Evolutionary conservation across 306 rosid species (phyloP).

Genomic region (Lotus japonicus): DNA sequence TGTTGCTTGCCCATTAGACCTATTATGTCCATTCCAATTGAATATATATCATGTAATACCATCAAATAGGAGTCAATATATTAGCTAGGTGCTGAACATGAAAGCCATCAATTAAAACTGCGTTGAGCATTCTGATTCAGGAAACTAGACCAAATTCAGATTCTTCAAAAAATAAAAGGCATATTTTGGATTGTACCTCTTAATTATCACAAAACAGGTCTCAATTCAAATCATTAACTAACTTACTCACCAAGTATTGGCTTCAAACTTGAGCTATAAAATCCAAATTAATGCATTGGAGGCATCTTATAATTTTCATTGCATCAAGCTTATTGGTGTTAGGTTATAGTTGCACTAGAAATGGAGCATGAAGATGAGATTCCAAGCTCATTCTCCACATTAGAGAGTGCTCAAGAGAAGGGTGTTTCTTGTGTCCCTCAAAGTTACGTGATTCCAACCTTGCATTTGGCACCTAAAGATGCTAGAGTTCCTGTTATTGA

Average conservation of each 20-base stretch:
- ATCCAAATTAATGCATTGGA: background rate
- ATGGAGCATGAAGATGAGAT: background rate
- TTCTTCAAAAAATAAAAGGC: background rate
- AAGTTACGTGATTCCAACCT: constrained; percentile 23
- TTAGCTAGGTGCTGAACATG: too few species aligned
- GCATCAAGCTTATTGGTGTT: too few species aligned
- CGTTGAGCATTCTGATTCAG: too few species aligned
- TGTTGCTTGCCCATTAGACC: too few species aligned
- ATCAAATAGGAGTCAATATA: too few species aligned
- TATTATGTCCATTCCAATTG: too few species aligned
- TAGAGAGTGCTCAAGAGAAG: constrained; percentile 6
- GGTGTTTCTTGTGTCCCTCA: constrained; percentile 28
- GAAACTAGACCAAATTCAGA: constrained; percentile 7
- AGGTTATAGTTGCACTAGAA: too few species aligned
- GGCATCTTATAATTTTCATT: background rate
- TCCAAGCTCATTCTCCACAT: background rate
- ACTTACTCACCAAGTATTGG: background rate
- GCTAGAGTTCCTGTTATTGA: constrained; percentile 36
- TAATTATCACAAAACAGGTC: background rate
- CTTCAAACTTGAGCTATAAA: background rate
- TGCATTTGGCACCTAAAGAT: constrained; percentile 17
- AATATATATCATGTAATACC: too few species aligned
- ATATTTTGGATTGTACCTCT: background rate
- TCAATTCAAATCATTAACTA: background rate
- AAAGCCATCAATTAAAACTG: too few species aligned